Base-by-base conservation (phyloP, 441 rosid species). In the Populus trichocarpa region DNA sequence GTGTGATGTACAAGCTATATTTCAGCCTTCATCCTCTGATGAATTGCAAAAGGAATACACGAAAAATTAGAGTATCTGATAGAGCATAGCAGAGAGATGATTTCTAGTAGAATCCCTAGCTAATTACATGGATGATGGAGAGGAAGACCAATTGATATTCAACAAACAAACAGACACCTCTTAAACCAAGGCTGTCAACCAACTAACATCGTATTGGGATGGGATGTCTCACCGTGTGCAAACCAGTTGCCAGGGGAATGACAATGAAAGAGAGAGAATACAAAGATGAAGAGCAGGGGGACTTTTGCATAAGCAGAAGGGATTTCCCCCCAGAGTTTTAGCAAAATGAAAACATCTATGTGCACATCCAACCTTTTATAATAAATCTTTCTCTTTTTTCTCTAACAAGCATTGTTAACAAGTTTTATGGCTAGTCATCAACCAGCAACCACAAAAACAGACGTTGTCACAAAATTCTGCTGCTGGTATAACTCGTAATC, bases 11-110 rank as follows among this genome's bases (percentile, higher is more conserved):
- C 32, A 59, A 22, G 8, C 64, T 23, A 59, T 68, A 53, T 22
- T 59, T 59, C 69, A 6, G 36, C 68, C 70, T 70, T 16, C n/a
- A 36, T 70, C 63, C 61, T 77, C 40, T 70, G 28, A 63, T 26
- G 25, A 35, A 11, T 2, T 32, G 67, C 16, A 63, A 69, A 23
- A 38, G 13, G 73, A 12, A 13, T 46, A 28, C 38, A 69, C 1
- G 20, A 35, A 36, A 70, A 70, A 26, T 26, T 61, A 22, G 25
- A 11, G 42, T 25, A 69, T 16, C 30, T 69, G 5, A 69, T 11
- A 57, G 38, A 5, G 30, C 28, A 38, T 35, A 35, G 53, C 35
- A 26, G 28, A 77, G 69, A 36, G 61, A 35, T 23, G 68, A 8
- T 69, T 69, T 40, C 73, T 42, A 38, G 14, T 61, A 57, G 25